phyloP scores from a whole-genome alignment of 805 yeast genomes.

The Monosporozyma siamensis region DNA sequence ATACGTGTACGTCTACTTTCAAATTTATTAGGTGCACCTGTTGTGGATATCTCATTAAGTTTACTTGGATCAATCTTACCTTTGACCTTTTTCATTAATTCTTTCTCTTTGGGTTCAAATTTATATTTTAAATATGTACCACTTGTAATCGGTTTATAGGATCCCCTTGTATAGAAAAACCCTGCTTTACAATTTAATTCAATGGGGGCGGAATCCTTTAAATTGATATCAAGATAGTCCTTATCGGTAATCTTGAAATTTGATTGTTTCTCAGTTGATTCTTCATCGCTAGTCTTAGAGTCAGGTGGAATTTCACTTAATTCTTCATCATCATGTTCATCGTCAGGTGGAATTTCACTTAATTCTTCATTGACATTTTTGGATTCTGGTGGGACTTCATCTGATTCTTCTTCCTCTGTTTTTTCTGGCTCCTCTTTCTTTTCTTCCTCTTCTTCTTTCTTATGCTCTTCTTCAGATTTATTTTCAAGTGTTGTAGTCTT shows the following conservation, averaged over 20 bases:
- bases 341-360: too few species aligned
- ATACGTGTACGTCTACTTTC: slow-evolving; percentile 26
- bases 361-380: too few species aligned
- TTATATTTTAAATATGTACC: slow-evolving; percentile 26
- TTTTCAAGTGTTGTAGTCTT: neutral
- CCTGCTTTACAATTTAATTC: slow-evolving; percentile 28
- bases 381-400: too few species aligned
- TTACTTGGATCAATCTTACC: too few species aligned
- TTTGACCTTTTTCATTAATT: slow-evolving; percentile 14
- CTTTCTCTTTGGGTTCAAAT: slow-evolving; percentile 26
- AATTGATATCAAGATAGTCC: slow-evolving; percentile 7
- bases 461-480: neutral
- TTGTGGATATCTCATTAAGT: too few species aligned
- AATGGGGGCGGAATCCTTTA: slow-evolving; percentile 18
- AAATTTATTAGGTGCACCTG: slow-evolving; percentile 14
- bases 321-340: too few species aligned
- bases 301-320: too few species aligned
- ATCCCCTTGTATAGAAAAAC: slow-evolving; percentile 23
- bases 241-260: slow-evolving; percentile 5
- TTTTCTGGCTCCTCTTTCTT: neutral
- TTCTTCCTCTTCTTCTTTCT: neutral
- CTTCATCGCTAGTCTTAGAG: slow-evolving; percentile 2
- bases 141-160: slow-evolving; percentile 24
- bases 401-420: too few species aligned
- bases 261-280: neutral